A percentile compares a stretch with the other conserved stretches of the same genome.
These are phyloP conservation scores for Peronospora destructor DNA, from an alignment of 352 stramenopile genomes.

Conservation along the genomic window DNA sequence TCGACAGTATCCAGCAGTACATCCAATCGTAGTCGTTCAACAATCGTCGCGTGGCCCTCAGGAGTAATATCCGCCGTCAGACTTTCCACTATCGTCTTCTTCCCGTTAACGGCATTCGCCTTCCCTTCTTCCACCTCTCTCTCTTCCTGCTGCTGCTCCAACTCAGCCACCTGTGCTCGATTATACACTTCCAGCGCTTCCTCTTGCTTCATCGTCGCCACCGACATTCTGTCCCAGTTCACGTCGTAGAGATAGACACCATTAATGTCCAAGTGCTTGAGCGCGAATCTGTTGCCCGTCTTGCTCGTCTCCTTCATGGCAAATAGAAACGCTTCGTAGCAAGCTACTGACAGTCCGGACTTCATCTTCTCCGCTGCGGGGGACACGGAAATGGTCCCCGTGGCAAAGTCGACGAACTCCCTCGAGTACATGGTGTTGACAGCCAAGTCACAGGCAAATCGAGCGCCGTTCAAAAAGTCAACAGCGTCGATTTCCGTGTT, in stretches of 20 bases:
- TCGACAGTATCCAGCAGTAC: conserved; percentile 36
- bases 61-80: conserved; percentile 10
- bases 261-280: conserved; percentile 48
- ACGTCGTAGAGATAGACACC: conserved; percentile 39
- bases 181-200: conserved; percentile 32
- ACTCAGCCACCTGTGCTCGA: conserved; percentile 25
- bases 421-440: conserved; percentile 51
- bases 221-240: conserved; percentile 41
- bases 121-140: neutral
- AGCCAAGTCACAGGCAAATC: conserved; percentile 41
- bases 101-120: neutral
- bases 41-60: conserved; percentile 23
- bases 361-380: conserved; percentile 34
- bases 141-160: conserved; percentile 30
- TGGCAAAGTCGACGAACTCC: conserved; percentile 46
- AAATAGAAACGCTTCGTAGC: conserved; percentile 47
- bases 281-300: conserved; percentile 37
- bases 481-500: conserved; percentile 43
- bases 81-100: conserved; percentile 10
- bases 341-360: conserved; percentile 29
- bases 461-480: conserved; percentile 45
- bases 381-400: conserved; percentile 34
- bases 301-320: conserved; percentile 50
- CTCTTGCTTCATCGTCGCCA: conserved; percentile 39
- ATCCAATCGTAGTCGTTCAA: conserved; percentile 38